Conservation (phyloP, 2,329 filamentous ascomycete genomes). For the Cladosporium sp. region DNA sequence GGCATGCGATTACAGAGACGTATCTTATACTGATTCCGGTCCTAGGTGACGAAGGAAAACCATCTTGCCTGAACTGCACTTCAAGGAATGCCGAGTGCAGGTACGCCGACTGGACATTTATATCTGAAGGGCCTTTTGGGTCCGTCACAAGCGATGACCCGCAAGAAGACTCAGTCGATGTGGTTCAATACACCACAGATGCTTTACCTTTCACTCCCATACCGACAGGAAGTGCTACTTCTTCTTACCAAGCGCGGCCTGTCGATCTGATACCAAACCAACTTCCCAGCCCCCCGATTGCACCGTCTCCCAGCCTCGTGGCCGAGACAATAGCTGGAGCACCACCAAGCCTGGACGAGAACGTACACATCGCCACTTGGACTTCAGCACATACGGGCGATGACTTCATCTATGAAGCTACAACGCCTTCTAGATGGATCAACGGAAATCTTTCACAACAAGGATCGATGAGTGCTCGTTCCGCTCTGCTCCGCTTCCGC, state of each 20-base stretch:
- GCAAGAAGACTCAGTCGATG: neutral
- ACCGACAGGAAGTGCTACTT: neutral
- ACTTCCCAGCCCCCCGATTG: neutral
- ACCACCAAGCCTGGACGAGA: neutral
- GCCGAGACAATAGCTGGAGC: neutral
- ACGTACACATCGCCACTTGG: neutral
- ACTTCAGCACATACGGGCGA: neutral
- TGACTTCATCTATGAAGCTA: neutral
- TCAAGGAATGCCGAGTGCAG: neutral
- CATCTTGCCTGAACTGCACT: neutral
- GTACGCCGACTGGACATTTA: slow-evolving; percentile 2
- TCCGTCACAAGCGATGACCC: neutral
- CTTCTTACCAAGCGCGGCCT: neutral
- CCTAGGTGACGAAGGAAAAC: neutral
- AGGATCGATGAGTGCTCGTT: neutral
- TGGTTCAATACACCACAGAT: neutral
- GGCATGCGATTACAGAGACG: neutral
- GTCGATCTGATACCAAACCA: neutral
- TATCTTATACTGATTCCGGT: neutral
- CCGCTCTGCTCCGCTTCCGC: slow-evolving; percentile 6
- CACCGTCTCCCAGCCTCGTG: neutral
- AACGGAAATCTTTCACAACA: neutral
- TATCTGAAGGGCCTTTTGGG: neutral
- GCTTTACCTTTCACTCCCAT: neutral
- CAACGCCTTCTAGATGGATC: neutral